phyloP scores from a whole-genome alignment of 805 yeast genomes.

The Candida saitoana region DNA sequence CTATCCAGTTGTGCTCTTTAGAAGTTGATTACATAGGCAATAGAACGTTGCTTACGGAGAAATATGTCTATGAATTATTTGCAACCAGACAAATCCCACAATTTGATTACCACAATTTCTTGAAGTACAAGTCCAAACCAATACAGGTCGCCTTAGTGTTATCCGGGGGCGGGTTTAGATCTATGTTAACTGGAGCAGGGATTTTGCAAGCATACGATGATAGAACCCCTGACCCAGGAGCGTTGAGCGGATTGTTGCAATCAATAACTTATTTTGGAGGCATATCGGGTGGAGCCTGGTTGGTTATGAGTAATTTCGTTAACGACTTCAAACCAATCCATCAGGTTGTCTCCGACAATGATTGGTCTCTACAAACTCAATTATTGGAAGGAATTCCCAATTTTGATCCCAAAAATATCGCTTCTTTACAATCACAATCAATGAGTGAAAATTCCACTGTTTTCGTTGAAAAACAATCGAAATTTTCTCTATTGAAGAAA shows the following conservation, averaged over 20 bases:
- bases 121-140: constrained; percentile 12
- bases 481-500: neutral
- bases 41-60: constrained; percentile 26
- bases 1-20: constrained; percentile 11
- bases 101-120: constrained; percentile 23
- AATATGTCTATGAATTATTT: constrained; percentile 20
- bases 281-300: constrained; percentile 72
- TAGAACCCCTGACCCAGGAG: constrained; percentile 32
- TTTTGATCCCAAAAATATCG: constrained; percentile 29
- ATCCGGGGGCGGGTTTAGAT: constrained; percentile 54
- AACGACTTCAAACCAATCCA: constrained; percentile 27
- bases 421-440: neutral
- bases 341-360: constrained; percentile 16
- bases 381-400: constrained; percentile 57
- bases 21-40: constrained; percentile 25
- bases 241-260: constrained; percentile 52
- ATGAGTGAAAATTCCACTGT: neutral
- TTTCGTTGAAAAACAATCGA: neutral
- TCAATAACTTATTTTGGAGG: constrained; percentile 56
- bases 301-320: constrained; percentile 44
- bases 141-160: constrained; percentile 37
- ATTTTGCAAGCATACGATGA: constrained; percentile 47
- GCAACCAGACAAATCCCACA: constrained; percentile 27
- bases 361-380: constrained; percentile 45
- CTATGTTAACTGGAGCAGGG: constrained; percentile 60